Conservation (phyloP, 108 stramenopile genomes). For the Cylindrotheca fusiformis region DNA sequence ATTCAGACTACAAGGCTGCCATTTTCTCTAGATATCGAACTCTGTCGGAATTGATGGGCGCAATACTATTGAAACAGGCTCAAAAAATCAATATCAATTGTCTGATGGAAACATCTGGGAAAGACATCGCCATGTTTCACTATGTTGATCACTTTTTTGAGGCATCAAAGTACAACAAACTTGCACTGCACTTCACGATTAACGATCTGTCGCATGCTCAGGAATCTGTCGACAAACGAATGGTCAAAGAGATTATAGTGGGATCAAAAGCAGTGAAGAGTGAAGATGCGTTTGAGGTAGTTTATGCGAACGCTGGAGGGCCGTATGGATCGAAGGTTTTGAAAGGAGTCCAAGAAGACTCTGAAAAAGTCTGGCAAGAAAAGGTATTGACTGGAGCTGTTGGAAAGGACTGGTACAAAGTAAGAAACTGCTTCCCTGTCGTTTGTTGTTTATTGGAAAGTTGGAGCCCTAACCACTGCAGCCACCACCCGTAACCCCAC, state of each 20-base stretch:
- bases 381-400: slow-evolving; percentile 40
- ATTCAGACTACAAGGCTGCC: slow-evolving; percentile 76
- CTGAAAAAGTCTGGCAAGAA: slow-evolving; percentile 71
- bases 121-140: slow-evolving; percentile 85
- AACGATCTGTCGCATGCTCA: slow-evolving; percentile 75
- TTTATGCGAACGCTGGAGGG: slow-evolving; percentile 80
- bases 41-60: slow-evolving; percentile 76
- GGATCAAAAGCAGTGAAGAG: slow-evolving; percentile 49
- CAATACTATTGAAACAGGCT: slow-evolving; percentile 58
- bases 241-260: slow-evolving; percentile 68
- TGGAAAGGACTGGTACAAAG: slow-evolving; percentile 69
- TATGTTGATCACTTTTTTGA: slow-evolving; percentile 82
- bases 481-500: too few species aligned
- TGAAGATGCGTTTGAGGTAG: slow-evolving; percentile 50
- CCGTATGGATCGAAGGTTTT: slow-evolving; percentile 85
- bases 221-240: slow-evolving; percentile 71
- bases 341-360: slow-evolving; percentile 65
- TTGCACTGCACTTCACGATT: slow-evolving; percentile 78
- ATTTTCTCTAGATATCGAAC: slow-evolving; percentile 87
- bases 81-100: slow-evolving; percentile 58
- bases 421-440: background rate
- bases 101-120: slow-evolving; percentile 82
- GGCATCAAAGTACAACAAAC: slow-evolving; percentile 62
- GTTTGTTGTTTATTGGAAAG: background rate
- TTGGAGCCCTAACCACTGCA: background rate